Percentiles rank a stretch among this genome's conserved stretches.
phyloP scores from a whole-genome alignment of 306 rosid species.

The Acmispon strigosus region DNA sequence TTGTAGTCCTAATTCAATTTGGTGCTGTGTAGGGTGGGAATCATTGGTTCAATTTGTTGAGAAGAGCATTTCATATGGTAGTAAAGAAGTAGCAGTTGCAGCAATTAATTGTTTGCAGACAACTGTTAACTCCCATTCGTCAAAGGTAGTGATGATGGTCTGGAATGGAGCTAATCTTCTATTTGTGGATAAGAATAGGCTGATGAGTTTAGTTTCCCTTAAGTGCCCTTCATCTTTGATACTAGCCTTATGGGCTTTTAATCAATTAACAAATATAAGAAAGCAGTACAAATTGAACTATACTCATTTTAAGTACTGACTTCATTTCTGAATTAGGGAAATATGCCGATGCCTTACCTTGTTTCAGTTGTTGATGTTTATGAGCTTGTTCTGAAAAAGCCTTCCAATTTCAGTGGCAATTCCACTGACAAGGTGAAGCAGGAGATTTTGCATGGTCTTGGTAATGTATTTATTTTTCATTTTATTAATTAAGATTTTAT shows the following conservation, averaged over 20 bases:
- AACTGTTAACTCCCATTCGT: slow-evolving; percentile 76
- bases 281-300: slow-evolving; percentile 14
- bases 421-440: slow-evolving; percentile 80
- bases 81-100: slow-evolving; percentile 96
- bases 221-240: background rate
- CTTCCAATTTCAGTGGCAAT: slow-evolving; percentile 52
- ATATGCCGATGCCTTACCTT: slow-evolving; percentile 78
- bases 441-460: slow-evolving; percentile 89
- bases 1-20: slow-evolving; percentile 13
- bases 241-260: slow-evolving; percentile 8
- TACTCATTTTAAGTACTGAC: slow-evolving; percentile 26
- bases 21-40: slow-evolving; percentile 79
- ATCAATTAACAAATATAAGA: slow-evolving; percentile 13
- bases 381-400: slow-evolving; percentile 67
- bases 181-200: slow-evolving; percentile 17
- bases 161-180: slow-evolving; percentile 4
- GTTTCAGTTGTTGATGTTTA: slow-evolving; percentile 69
- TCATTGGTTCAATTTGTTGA: slow-evolving; percentile 78
- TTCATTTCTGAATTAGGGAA: slow-evolving; percentile 59
- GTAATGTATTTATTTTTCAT: slow-evolving; percentile 48
- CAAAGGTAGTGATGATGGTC: slow-evolving; percentile 50
- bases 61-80: slow-evolving; percentile 70
- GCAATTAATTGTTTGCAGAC: slow-evolving; percentile 89
- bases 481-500: background rate
- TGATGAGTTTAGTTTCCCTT: background rate